These are phyloP conservation scores for Dioscorea alata DNA, from an alignment of 106 monocot genomes.

Conservation along the genomic window DNA sequence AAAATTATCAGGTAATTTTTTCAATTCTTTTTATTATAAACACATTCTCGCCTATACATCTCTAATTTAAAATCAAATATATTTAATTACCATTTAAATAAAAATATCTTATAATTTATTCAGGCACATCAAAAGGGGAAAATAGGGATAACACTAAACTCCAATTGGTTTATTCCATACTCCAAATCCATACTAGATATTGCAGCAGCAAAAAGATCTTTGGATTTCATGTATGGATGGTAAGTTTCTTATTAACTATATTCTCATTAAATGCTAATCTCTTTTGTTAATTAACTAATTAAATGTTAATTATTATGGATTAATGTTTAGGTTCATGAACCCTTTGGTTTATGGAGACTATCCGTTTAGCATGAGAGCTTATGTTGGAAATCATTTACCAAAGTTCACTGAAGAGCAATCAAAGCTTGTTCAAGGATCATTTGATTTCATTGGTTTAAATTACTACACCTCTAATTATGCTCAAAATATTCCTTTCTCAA, in stretches of 20 bases:
- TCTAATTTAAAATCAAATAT: background rate
- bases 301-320: background rate
- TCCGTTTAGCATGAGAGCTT: constrained; percentile 25
- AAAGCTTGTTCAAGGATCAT: constrained; percentile 25
- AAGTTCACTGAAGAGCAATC: constrained; percentile 24
- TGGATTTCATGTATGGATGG: constrained; percentile 49
- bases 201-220: constrained; percentile 15
- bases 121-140: constrained; percentile 33
- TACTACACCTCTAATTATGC: constrained; percentile 30
- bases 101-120: background rate
- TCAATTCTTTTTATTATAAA: background rate
- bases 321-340: constrained; percentile 34
- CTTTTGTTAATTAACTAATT: background rate
- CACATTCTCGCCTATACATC: background rate
- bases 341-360: constrained; percentile 35
- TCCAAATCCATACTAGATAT: constrained; percentile 3
- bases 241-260: constrained; percentile 1
- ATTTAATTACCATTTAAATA: background rate
- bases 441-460: constrained; percentile 41
- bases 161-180: constrained; percentile 24
- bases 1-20: constrained; percentile 45
- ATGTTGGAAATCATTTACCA: constrained; percentile 27
- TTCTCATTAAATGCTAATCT: no score
- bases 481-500: background rate
- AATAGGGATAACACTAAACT: constrained; percentile 31